Evolutionary conservation across 495 filamentous ascomycete genomes (phyloP).

Genomic region (Podospora conica): DNA sequence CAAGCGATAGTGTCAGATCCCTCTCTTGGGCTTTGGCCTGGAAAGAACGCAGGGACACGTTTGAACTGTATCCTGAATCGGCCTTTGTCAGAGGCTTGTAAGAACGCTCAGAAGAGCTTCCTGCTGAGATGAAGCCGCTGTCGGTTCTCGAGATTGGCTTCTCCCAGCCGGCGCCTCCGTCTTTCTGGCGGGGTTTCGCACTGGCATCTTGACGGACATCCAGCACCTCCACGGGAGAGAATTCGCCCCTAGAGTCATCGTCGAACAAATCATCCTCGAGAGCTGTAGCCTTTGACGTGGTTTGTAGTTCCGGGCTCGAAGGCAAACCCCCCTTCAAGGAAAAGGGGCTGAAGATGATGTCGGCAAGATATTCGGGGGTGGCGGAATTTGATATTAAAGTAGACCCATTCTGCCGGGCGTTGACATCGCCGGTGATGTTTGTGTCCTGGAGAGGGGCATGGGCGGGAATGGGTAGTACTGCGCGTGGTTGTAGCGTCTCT

Average conservation of each 20-base stretch:
- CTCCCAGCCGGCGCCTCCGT: slow-evolving; percentile 5
- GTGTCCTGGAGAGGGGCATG: background rate
- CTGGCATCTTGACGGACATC: slow-evolving; percentile 37
- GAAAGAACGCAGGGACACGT: slow-evolving; percentile 44
- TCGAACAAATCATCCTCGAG: slow-evolving; percentile 46
- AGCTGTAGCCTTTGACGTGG: slow-evolving; percentile 43
- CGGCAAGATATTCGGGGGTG: slow-evolving; percentile 23
- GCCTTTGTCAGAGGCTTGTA: slow-evolving; percentile 44
- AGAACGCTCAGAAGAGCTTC: slow-evolving; percentile 31
- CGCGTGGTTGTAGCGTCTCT: slow-evolving; percentile 12
- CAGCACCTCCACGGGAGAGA: slow-evolving; percentile 31
- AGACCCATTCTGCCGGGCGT: background rate
- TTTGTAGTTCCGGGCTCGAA: slow-evolving; percentile 31
- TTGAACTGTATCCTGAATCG: slow-evolving; percentile 53
- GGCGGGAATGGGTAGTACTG: slow-evolving; percentile 3
- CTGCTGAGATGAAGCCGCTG: slow-evolving; percentile 35
- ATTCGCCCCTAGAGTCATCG: slow-evolving; percentile 30
- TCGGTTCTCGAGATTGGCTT: slow-evolving; percentile 33
- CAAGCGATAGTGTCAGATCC: slow-evolving; percentile 2
- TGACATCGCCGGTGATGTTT: background rate
- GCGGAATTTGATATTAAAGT: background rate
- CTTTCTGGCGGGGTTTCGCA: slow-evolving; percentile 30
- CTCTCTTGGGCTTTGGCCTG: slow-evolving; percentile 20
- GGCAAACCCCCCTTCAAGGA: slow-evolving; percentile 21
- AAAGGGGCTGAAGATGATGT: slow-evolving; percentile 27